Evolutionary conservation across 495 filamentous ascomycete genomes (phyloP).

Genomic region (Penicillium parvum): DNA sequence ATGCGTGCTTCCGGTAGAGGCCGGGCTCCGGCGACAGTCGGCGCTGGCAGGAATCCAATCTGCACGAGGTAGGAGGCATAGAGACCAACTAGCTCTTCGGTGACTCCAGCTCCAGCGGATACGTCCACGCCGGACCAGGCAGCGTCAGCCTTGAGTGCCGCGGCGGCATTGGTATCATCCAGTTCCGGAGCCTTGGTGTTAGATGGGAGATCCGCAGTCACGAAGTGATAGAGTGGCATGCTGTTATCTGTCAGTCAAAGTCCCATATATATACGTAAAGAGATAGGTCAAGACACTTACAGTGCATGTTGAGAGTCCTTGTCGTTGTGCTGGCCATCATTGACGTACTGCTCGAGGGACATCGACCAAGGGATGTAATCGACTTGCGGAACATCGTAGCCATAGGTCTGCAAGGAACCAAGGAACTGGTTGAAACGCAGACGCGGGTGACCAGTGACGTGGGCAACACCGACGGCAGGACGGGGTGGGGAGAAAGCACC

Average conservation of each 20-base stretch:
- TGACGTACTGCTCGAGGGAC: constrained; percentile 60
- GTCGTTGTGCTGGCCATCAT: constrained; percentile 52
- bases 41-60: constrained; percentile 67
- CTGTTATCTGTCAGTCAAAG: constrained; percentile 8
- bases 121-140: constrained; percentile 60
- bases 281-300: constrained; percentile 22
- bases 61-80: constrained; percentile 70
- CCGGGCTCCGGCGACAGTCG: constrained; percentile 35
- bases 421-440: constrained; percentile 77
- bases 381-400: constrained; percentile 68
- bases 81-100: constrained; percentile 62
- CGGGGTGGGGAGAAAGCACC: constrained; percentile 57
- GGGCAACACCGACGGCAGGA: constrained; percentile 56
- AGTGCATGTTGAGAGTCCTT: constrained; percentile 64
- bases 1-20: constrained; percentile 45
- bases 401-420: constrained; percentile 64
- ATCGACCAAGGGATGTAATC: constrained; percentile 54
- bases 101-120: constrained; percentile 59
- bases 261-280: neutral
- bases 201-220: constrained; percentile 70
- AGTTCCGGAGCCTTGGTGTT: constrained; percentile 77
- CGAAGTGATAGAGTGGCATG: constrained; percentile 88
- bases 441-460: constrained; percentile 77
- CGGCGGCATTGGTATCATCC: constrained; percentile 67
- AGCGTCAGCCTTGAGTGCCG: constrained; percentile 57